These are phyloP conservation scores for Spergularia bocconei DNA, from an alignment of 148 eudicot species.

Conservation along the genomic window DNA sequence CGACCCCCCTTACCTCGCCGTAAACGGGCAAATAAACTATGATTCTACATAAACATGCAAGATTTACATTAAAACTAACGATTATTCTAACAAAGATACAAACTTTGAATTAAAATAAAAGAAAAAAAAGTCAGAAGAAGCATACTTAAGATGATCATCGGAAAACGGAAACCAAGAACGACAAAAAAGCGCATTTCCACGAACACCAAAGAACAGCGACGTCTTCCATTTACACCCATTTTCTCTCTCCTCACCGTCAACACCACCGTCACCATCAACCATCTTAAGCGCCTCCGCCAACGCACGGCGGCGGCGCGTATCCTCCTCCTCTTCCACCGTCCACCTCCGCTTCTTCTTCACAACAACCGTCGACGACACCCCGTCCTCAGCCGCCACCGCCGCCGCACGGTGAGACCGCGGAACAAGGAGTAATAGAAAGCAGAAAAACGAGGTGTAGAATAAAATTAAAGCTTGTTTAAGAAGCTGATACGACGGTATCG, in stretches of 20 bases:
- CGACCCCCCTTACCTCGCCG: too few species aligned
- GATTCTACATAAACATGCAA: too few species aligned
- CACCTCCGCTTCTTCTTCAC: slow-evolving; percentile 23
- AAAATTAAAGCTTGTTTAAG: slow-evolving; percentile 44
- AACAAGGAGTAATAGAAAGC: slow-evolving; percentile 56
- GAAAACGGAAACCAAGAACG: slow-evolving; percentile 66
- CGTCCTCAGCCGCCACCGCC: slow-evolving; percentile 15
- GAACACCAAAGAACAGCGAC: slow-evolving; percentile 46
- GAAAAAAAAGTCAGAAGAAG: neutral
- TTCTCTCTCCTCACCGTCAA: slow-evolving; percentile 23
- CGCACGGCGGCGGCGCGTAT: slow-evolving; percentile 65
- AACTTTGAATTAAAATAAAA: neutral
- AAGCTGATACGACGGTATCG: slow-evolving; percentile 45
- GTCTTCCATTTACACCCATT: slow-evolving; percentile 38
- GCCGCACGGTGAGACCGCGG: slow-evolving; percentile 32
- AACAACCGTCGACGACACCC: slow-evolving; percentile 22
- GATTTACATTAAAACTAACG: too few species aligned
- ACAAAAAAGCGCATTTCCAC: slow-evolving; percentile 66
- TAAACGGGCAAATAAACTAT: too few species aligned
- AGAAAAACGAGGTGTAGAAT: slow-evolving; percentile 66
- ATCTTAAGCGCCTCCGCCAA: slow-evolving; percentile 61
- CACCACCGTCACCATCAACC: slow-evolving; percentile 20
- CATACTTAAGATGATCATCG: slow-evolving; percentile 47
- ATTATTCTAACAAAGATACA: neutral
- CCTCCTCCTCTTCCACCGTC: slow-evolving; percentile 61